Evolutionary conservation across 306 rosid genomes (phyloP).

Genomic region (Astragalus glycyphyllos): DNA sequence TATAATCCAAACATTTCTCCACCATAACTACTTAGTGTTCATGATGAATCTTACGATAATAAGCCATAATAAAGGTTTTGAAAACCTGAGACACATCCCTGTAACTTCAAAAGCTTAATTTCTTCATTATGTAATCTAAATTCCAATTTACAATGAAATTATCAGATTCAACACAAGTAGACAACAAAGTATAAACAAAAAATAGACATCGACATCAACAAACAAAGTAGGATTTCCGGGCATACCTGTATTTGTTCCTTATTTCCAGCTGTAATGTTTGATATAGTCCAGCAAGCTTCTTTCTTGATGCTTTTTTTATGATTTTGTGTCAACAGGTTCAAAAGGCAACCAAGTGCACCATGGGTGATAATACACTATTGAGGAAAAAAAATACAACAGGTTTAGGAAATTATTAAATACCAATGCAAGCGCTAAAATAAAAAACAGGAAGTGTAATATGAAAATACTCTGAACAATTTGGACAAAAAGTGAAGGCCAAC

Average conservation of each 20-base stretch:
- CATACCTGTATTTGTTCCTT: slow-evolving; percentile 82
- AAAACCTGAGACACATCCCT: background rate
- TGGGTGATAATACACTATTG: slow-evolving; percentile 61
- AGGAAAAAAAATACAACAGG: slow-evolving; percentile 26
- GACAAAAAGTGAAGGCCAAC: background rate
- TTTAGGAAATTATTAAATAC: background rate
- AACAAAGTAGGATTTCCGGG: slow-evolving; percentile 4
- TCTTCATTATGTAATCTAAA: background rate
- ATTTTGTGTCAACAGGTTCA: slow-evolving; percentile 69
- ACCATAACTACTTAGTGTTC: background rate
- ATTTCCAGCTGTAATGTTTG: slow-evolving; percentile 87
- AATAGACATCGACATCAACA: background rate
- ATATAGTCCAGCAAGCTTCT: slow-evolving; percentile 93
- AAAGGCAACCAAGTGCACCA: slow-evolving; percentile 77
- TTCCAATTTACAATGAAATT: background rate
- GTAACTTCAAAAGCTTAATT: background rate
- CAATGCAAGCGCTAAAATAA: background rate
- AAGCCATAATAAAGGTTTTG: background rate
- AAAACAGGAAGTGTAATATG: background rate
- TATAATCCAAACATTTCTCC: background rate
- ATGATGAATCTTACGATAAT: background rate
- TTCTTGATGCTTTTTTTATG: slow-evolving; percentile 82
- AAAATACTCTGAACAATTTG: slow-evolving; percentile 18
- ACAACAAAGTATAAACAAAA: background rate
- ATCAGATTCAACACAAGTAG: background rate